Evolutionary conservation across 768 basidiomycete genomes (phyloP), one percentile per base, ranked within the genome.

Genomic region (Tylopilus cervinicoccineus): DNA sequence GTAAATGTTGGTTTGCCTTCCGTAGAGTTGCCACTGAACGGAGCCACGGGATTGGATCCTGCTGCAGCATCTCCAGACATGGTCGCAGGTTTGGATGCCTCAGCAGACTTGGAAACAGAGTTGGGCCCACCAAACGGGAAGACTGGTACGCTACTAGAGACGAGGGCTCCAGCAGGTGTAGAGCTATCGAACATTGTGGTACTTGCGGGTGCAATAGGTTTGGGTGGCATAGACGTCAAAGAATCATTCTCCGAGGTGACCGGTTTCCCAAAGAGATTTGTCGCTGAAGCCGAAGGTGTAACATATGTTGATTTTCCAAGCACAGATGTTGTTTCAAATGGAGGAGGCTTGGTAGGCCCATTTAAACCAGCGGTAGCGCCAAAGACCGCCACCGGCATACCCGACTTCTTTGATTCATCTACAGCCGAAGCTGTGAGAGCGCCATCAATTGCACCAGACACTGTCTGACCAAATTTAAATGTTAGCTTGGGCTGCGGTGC

Each of bases 321-420:
- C 23, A 48, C 28, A 43, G 62, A 46, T 13, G 36, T 17, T 29
- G 41, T 20, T 47, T 40, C 60, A 23, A 50, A 56, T 11, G 60
- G 31, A 7, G 60, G 54, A 48, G 64, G 38, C 38, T 66, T 71
- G 28, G 58, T 36, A 11, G 55, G 45, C 17, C 56, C 47, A 19
- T 65, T 62, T 5, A 55, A 53, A 13, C 60, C 55, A 38, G 57
- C 19, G 3, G 42, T 19, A 20, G 36, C 7, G 13, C 55, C 57
- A 37, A 60, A 56, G 19, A 33, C 43, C 10, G 57, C 50, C 6
- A 65, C 59, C 4, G 67, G 59, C 7, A 57, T 31, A 22, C 58
- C 45, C 7, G 68, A 49, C 38, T 61, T 66, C 47, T 65, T 62
- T 24, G 51, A 36, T 39, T 54, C 64, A 60, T 50, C 29, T 48